Evolutionary conservation across 192 early-diverging fungal species (phyloP), one percentile per base, ranked within the genome.

Genomic region (Mortierella hygrophila): DNA sequence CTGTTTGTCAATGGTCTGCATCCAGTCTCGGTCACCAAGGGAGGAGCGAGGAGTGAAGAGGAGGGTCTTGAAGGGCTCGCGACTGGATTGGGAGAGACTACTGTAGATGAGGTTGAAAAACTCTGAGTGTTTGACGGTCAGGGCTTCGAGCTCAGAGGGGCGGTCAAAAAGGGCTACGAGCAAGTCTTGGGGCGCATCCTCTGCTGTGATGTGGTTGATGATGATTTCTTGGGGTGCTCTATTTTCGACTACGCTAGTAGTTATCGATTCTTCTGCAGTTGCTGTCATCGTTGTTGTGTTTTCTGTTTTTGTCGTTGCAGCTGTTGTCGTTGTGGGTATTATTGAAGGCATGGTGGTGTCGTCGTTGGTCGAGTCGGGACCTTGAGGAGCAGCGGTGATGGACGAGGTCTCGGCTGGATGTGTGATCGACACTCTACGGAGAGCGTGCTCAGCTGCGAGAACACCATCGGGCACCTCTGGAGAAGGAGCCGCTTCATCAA

Each of bases 81-180:
- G 69, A 20, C 3, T 9, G 23, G 21, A 16, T 2, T 52, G 44
- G 20, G 75, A 44, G 38, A 85, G 74, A 44, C 83, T 85, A 20
- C 69, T 68, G 21, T 72, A 77, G 38, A 85, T 77, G 41, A 85
- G 70, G 10, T 68, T 47, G 49, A 85, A 85, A 44, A 80, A 80
- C 3, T 85, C 83, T 29, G 83, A 85, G 63, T 85, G 73, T 26
- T 37, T 75, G 47, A 70, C 78, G 78, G 70, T 78, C 83, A 85
- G 83, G 78, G 74, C 83, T 41, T 85, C 47, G n/a, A 85, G 40
- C 70, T 85, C 83, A 13, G 71, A 72, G 1, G 78, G 40, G 74
- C 83, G 78, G 29, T 80, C 83, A 76, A 74, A 57, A 23, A 85
- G 63, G 9, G 83, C 83, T 4, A 85, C 83, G 9, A 85, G 75